Evolutionary conservation across 1,284 basidiomycete genomes (phyloP), one percentile per base, ranked within the genome.

Genomic region (Ceratobasidium sp.): DNA sequence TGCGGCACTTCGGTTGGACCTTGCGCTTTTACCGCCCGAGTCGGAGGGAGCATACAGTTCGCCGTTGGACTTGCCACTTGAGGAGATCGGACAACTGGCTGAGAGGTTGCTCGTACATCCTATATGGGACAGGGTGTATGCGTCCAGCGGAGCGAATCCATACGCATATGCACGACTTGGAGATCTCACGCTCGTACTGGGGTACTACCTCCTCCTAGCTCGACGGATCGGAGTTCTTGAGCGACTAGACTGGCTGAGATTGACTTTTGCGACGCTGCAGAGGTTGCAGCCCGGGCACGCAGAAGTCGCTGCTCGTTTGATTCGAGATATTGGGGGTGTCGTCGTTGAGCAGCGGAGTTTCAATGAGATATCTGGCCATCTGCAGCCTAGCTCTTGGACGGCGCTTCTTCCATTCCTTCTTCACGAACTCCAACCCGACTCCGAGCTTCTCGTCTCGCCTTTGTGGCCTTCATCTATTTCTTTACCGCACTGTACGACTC

Each of bases 261-360:
- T 91, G 74, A 86, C 88, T 0, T 84, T 89, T 32, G 80, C 85
- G 0, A 84, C 91, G 41, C 75, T 91, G 0, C 76, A 82, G 16
- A 81, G 85, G 18, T 80, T 90, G 26, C 81, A 88, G 21, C 89
- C 89, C 0, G 91, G 91, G 21, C 90, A 93, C 76, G 92, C 93
- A 77, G 85, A 85, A 1, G 78, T 79, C 54, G 87, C 84, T 0
- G 76, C 81, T 9, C 77, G 80, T 11, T 77, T 86, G 13, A 74
- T 87, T 13, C 78, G 82, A 13, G 81, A 83, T 18, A 72, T 89
- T 26, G 85, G 81, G 0, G 77, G 79, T 3, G 80, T 82, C 13
- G 87, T 86, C 82, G 78, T 84, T 66, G 74, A 77, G 16, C 76
- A 81, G 8, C 80, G 80, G 0, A 82, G 81, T 5, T 81, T 85